Evolutionary conservation across 208 protist species (phyloP).

Genomic region (Naegleria fowleri): DNA sequence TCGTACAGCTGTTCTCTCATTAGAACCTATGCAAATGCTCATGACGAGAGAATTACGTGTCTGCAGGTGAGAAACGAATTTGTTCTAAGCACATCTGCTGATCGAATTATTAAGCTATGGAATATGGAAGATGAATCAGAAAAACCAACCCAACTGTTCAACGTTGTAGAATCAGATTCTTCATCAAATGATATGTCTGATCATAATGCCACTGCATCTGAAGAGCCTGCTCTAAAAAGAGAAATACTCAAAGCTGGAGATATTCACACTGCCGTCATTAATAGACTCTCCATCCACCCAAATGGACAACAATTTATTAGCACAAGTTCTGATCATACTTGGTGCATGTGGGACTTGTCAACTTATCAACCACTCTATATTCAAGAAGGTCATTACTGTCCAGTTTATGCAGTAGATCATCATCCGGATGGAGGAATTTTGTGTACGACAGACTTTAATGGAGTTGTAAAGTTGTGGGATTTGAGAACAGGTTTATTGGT

Average conservation of each 20-base stretch:
- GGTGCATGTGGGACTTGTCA: not conserved
- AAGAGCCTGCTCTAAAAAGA: not conserved
- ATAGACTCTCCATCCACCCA: not conserved
- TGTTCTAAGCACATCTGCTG: not conserved
- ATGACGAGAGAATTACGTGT: not conserved
- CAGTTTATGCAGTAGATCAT: not conserved
- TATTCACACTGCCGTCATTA: not conserved
- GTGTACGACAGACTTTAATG: not conserved
- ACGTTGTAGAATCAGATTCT: not conserved
- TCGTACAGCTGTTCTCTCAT: not conserved
- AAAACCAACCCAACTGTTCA: not conserved
- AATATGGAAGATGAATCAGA: not conserved
- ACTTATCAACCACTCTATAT: not conserved
- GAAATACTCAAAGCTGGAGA: not conserved
- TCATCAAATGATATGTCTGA: not conserved
- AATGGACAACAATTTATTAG: not conserved
- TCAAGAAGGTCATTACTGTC: constrained; percentile 1
- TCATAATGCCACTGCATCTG: too few species aligned
- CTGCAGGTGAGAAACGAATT: not conserved
- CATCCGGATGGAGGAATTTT: constrained; percentile 14
- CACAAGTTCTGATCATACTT: not conserved
- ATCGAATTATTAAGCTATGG: not conserved
- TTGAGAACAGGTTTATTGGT: constrained; percentile 12
- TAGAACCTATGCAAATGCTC: not conserved
- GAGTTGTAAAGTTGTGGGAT: constrained; percentile 11